These are phyloP conservation scores for Ganoderma leucocontextum DNA, from an alignment of 1,284 basidiomycete species.

Conservation along the genomic window DNA sequence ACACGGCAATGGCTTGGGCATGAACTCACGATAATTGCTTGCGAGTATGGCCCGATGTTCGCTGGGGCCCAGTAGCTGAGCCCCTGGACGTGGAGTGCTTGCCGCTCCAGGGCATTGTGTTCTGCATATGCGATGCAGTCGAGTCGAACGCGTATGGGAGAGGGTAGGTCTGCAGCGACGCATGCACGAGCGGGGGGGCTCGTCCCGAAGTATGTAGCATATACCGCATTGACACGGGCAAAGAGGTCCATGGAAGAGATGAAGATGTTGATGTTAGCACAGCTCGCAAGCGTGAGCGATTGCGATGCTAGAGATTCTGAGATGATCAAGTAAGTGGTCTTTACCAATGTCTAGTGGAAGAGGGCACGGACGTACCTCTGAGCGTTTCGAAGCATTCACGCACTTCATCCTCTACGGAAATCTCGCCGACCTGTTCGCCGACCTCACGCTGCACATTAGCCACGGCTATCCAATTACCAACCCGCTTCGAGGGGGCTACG, in stretches of 20 bases:
- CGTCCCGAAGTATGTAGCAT: conserved; percentile 84
- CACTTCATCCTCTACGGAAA: conserved; percentile 70
- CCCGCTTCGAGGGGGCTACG: conserved; percentile 15
- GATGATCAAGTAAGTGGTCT: conserved; percentile 16
- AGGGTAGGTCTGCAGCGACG: conserved; percentile 79
- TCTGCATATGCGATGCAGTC: conserved; percentile 78
- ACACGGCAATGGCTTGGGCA: neutral
- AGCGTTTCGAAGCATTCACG: conserved; percentile 64
- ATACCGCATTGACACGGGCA: conserved; percentile 78
- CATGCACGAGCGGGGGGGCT: conserved; percentile 95
- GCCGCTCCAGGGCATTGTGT: conserved; percentile 53
- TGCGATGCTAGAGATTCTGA: conserved; percentile 59
- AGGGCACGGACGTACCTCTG: conserved; percentile 52
- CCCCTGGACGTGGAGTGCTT: conserved; percentile 92
- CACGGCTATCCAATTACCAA: conserved; percentile 64
- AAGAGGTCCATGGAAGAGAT: conserved; percentile 87
- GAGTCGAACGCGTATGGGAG: conserved; percentile 66
- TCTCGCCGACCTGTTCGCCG: conserved; percentile 18
- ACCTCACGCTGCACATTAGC: conserved; percentile 56
- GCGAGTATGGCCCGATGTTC: conserved; percentile 98
- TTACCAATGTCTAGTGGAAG: neutral
- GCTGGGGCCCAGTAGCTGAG: conserved; percentile 99
- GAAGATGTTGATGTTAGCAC: conserved; percentile 85
- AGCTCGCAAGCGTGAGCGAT: conserved; percentile 63
- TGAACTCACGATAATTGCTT: conserved; percentile 79